Base-by-base conservation (phyloP, 208 protist genomes). In the Trypanosoma scelopori region DNA sequence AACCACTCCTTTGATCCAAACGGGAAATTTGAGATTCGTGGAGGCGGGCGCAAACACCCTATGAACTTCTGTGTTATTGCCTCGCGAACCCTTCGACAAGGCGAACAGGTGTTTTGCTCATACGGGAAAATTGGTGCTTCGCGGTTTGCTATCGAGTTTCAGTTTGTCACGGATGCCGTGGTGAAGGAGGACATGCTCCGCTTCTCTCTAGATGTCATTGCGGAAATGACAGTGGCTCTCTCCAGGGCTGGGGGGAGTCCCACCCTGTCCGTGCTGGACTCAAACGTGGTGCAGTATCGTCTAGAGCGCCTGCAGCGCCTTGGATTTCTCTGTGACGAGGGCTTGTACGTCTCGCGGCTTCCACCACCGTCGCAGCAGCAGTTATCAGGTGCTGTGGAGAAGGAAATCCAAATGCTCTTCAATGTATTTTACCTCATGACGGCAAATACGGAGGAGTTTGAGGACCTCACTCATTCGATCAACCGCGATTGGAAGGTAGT, bases 281-380 rank as follows among this genome's bases (percentile, higher is more conserved):
- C 7, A 52, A 41, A 1, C 18, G 42, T 22, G 68, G 81, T 62
- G 46, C 50, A 25, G 32, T 51, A 57, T 16, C 88, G 88, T 3
- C 73, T 90, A 25, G 88, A 90, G 28, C 62, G 71, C 39, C 79
- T 94, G 41, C 85, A 95, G 63, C 78, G 89, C 9, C 68, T 86
- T 9, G 89, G 89, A 0, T 39, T 95, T 35, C 74, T 95, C 9
- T 95, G 71, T 56, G 89, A 95, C 63, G 89, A 95, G 55, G 89
- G 89, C 12, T 72, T 94, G 22, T 92, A 92, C 55, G 62, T 94
- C 16, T 58, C 63, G 25, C 57, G 78, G 65, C 23, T 82, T 59
- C 22, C 82, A 60, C 1, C 64, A 77, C 23, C 41, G 23, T 30
- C 12, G 65, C 28, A 42, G 6, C 46, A n/a, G 22, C 16, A 52